Percentiles rank a stretch among this genome's conserved stretches.
Conservation (phyloP, 768 basidiomycete genomes). For the Postia placenta region DNA sequence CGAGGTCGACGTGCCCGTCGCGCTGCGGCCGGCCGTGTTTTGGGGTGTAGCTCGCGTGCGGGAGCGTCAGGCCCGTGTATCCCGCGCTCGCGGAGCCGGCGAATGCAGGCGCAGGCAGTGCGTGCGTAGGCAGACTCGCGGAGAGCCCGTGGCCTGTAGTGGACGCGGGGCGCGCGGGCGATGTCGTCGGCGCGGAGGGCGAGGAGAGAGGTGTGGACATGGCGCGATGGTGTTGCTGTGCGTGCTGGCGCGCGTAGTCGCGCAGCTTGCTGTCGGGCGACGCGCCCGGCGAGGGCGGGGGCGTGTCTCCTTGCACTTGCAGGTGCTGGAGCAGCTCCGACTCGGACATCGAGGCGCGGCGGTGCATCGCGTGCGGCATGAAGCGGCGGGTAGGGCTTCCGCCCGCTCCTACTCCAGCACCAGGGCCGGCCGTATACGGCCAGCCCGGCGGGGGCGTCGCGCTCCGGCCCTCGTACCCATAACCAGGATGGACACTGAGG, state of each 20-base stretch:
- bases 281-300: slow-evolving; percentile 10
- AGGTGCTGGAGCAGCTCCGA: background rate
- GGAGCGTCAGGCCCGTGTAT: slow-evolving; percentile 39
- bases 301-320: slow-evolving; percentile 5
- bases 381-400: background rate
- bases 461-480: background rate
- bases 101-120: slow-evolving; percentile 26
- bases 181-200: background rate
- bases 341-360: slow-evolving; percentile 5
- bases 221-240: slow-evolving; percentile 7
- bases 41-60: slow-evolving; percentile 38
- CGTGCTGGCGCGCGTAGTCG: slow-evolving; percentile 18
- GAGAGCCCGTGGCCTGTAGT: background rate
- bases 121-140: slow-evolving; percentile 15
- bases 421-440: background rate
- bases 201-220: slow-evolving; percentile 2
- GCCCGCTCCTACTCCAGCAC: background rate
- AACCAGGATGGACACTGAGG: background rate
- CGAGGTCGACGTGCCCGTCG: slow-evolving; percentile 62
- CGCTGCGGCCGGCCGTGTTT: slow-evolving; percentile 28
- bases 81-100: slow-evolving; percentile 15
- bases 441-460: background rate
- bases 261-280: slow-evolving; percentile 19
- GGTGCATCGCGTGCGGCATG: background rate
- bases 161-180: background rate